Evolutionary conservation across 78 protist genomes (phyloP), one percentile per base, ranked within the genome.

Genomic region (Guillardia theta): DNA sequence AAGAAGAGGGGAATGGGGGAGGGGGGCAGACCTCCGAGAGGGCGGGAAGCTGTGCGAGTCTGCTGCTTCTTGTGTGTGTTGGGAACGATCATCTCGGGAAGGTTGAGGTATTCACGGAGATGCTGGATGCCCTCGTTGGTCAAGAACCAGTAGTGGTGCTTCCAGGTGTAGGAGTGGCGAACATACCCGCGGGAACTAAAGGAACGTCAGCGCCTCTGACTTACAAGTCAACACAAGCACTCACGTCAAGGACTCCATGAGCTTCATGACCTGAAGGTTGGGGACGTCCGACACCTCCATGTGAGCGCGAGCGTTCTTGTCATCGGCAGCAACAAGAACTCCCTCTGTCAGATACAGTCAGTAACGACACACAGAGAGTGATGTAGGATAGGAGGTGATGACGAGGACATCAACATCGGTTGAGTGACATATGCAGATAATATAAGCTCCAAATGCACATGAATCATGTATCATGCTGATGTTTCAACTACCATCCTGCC

Each of bases 41-140:
- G 90, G 90, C 90, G 90, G 33, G 50, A 43, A 36, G 90, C 19
- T 30, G 90, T 46, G 90, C 90, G 90, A 22, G 90, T 50, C 53
- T 37, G 50, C 90, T 78, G 90, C 90, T 78, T 78, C 90, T 78
- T 78, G 90, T 78, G 90, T 46, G 90, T 78, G 90, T 43, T 37
- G 48, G 90, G 90, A 18, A 78, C 90, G 90, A 37, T 43, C 50
- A 43, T 43, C 90, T 78, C 90, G 41, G 90, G 90, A 30, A 78
- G 90, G 90, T 43, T 78, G 48, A 78, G 90, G 90, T 78, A 78
- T 50, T 78, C 90, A 19, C 90, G 90, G 30, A 78, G 90, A 48
- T 78, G 44, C 41, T 46, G 39, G 90, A 78, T 78, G 50, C 90
- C 90, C 45, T 78, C 90, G 48, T 37, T 37, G 50, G 45, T 37